These are phyloP conservation scores for Hyaloscypha hepaticicola DNA, from an alignment of 495 filamentous ascomycete genomes.

Conservation along the genomic window DNA sequence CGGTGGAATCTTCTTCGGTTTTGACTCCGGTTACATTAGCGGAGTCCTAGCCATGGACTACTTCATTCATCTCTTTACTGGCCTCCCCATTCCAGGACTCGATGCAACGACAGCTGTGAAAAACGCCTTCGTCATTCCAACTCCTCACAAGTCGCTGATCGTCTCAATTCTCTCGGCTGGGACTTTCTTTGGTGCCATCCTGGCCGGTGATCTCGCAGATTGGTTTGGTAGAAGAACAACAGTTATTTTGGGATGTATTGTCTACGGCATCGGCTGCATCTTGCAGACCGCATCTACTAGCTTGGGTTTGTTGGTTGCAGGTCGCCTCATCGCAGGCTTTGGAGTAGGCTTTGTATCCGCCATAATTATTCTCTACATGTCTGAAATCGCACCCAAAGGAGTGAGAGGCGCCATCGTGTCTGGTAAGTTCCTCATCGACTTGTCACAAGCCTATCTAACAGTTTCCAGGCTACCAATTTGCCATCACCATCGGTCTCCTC, in stretches of 20 bases:
- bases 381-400: constrained; percentile 59
- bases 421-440: constrained; percentile 32
- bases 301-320: constrained; percentile 69
- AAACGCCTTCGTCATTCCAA: constrained; percentile 13
- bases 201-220: constrained; percentile 71
- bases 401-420: constrained; percentile 67
- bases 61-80: constrained; percentile 45
- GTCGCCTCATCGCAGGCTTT: constrained; percentile 75
- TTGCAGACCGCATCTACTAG: constrained; percentile 67
- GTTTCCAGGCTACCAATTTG: constrained; percentile 63
- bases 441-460: neutral
- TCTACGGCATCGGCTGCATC: constrained; percentile 76
- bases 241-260: constrained; percentile 59
- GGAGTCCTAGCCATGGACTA: constrained; percentile 49
- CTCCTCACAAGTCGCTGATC: constrained; percentile 55
- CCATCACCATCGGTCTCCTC: constrained; percentile 79
- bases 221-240: constrained; percentile 67
- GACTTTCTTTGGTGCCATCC: constrained; percentile 80
- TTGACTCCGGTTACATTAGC: constrained; percentile 37
- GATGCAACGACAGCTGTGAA: constrained; percentile 65
- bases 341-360: constrained; percentile 80
- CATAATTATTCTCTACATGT: constrained; percentile 59
- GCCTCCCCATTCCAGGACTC: constrained; percentile 33
- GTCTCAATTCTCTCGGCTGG: constrained; percentile 85
- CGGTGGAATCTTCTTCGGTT: constrained; percentile 83